Base-by-base conservation (phyloP, 1,284 basidiomycete genomes). In the Phellopilus nigrolimitatus region DNA sequence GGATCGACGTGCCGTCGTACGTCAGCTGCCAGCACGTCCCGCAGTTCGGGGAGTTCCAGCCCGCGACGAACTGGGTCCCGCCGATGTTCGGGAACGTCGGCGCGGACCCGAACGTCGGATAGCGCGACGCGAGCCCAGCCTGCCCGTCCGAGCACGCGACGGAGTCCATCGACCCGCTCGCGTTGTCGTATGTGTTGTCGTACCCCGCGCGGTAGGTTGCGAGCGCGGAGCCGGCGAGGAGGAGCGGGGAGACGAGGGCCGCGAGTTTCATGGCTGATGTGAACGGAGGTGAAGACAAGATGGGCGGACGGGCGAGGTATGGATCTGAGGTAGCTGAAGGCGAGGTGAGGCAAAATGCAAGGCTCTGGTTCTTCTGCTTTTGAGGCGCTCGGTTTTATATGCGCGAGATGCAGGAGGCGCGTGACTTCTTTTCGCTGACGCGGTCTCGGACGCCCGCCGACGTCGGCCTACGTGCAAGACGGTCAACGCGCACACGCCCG, bases 61-160 rank as follows among this genome's bases (percentile, higher is more conserved):
- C 70, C 10, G 56, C 57, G 39, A 80, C 62, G 17, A 65, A 68
- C 27, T 59, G 59, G 6, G 67, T 69, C n/a, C 72, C 78, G 13
- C 76, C 79, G 57, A 81, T 63, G 57, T 70, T 63, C n/a, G 79
- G 78, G 66, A 73, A 81, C 27, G 50, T 63, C 24, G 75, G 74
- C 39, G 82, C 66, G 13, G 67, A 66, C 6, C 68, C 67, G 59
- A 80, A 73, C 25, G 71, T 79, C 24, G 62, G 65, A 63, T 66
- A 80, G 30, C 67, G 67, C 50, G 66, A 69, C 33, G 69, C 27
- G 48, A 80, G 70, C 10, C 77, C 78, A 58, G 77, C 71, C 1
- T 45, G 38, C 8, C 78, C 78, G 47, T 77, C 63, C 2, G 79
- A 80, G 61, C 79, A 80, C 3, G 77, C 69, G 49, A 77, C 67